Conservation (phyloP, 1,284 basidiomycete genomes). For the Sanghuangporus weigelae region DNA sequence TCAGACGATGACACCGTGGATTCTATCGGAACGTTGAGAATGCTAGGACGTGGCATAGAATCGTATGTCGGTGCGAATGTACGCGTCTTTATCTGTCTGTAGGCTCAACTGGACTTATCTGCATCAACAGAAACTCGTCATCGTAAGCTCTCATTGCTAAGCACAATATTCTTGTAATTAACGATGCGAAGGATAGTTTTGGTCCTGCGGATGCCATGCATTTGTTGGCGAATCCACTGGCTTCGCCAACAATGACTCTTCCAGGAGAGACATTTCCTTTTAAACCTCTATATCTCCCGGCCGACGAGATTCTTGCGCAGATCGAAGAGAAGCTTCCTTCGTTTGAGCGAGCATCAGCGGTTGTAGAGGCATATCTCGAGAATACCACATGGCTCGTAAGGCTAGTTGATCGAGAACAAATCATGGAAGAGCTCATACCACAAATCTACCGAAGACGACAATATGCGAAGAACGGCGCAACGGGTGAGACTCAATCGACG, state of each 20-base stretch:
- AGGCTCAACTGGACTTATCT: background rate
- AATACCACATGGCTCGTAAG: conserved; percentile 23
- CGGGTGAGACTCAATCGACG: background rate
- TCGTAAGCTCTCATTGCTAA: background rate
- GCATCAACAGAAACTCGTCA: background rate
- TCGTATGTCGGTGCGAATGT: conserved; percentile 12
- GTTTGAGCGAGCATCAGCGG: conserved; percentile 20
- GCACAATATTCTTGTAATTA: background rate
- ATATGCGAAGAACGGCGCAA: background rate
- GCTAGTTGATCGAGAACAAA: conserved; percentile 14
- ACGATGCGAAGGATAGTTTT: background rate
- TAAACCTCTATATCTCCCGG: background rate
- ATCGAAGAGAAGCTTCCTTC: conserved; percentile 18
- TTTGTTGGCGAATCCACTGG: background rate
- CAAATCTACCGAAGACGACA: conserved; percentile 1
- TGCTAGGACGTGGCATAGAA: conserved; percentile 10
- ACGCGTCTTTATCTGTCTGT: background rate
- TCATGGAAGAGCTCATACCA: conserved; percentile 17
- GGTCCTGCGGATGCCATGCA: background rate
- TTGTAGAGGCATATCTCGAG: conserved; percentile 23
- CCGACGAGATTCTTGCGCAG: conserved; percentile 1
- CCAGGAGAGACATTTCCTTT: conserved; percentile 6
- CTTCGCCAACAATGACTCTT: background rate
- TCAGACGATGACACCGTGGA: conserved; percentile 5
- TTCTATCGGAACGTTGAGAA: conserved; percentile 11